Conservation (phyloP, 2,329 filamentous ascomycete species). For the Reticulascus tulasneorum region DNA sequence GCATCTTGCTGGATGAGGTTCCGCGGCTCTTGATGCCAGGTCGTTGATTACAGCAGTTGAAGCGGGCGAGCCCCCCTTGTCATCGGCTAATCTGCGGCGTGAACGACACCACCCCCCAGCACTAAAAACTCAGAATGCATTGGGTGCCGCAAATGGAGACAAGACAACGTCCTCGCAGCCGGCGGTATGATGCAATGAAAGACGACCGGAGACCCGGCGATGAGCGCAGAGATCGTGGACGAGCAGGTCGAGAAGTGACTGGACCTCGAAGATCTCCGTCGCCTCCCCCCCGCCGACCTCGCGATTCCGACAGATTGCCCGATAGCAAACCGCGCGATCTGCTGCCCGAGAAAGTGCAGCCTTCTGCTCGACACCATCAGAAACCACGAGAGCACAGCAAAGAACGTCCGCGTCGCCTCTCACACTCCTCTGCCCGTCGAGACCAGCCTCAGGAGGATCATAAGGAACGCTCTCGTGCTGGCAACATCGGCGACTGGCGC, state of each 20-base stretch:
- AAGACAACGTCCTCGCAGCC: slow-evolving; percentile 12
- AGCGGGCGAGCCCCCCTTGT: no score
- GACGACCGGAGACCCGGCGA: slow-evolving; percentile 35
- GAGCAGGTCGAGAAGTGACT: slow-evolving; percentile 32
- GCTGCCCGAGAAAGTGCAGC: slow-evolving; percentile 10
- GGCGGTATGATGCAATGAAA: slow-evolving; percentile 37
- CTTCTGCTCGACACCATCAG: slow-evolving; percentile 10
- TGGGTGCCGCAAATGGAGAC: slow-evolving; percentile 10
- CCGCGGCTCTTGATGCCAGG: no score
- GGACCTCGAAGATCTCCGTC: slow-evolving; percentile 29
- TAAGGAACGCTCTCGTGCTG: slow-evolving; percentile 10
- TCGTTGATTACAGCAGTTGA: no score
- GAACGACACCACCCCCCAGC: slow-evolving; percentile 7
- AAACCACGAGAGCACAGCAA: slow-evolving; percentile 14
- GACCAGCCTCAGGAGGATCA: slow-evolving; percentile 6
- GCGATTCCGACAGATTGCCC: slow-evolving; percentile 21
- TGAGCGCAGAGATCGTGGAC: slow-evolving; percentile 36
- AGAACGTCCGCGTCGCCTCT: slow-evolving; percentile 24
- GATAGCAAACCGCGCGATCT: slow-evolving; percentile 12
- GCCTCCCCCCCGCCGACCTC: slow-evolving; percentile 17
- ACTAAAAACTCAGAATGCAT: slow-evolving; percentile 17
- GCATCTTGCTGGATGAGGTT: no score
- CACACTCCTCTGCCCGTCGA: slow-evolving; percentile 12
- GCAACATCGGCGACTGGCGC: slow-evolving; percentile 9
- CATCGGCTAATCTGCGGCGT: slow-evolving; percentile 16